Evolutionary conservation across 2,329 filamentous ascomycete species (phyloP).

Genomic region (Alternaria triticimaculans): DNA sequence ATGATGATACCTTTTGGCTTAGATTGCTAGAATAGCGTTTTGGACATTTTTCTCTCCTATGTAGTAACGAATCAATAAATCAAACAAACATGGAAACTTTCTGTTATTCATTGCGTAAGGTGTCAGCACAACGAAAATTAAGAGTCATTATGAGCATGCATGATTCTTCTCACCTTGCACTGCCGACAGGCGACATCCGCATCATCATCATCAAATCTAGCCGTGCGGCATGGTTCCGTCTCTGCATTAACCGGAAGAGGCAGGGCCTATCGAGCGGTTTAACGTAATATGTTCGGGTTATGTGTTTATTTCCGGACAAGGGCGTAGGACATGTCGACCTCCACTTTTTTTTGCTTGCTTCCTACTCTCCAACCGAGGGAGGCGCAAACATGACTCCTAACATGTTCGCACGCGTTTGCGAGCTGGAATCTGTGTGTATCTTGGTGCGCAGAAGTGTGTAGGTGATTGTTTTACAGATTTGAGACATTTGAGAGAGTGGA

Average conservation of each 20-base stretch:
- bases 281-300: conserved; percentile 21
- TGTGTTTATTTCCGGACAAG: conserved; percentile 24
- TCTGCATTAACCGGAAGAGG: not conserved
- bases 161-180: too few species aligned
- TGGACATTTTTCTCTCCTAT: conserved; percentile 28
- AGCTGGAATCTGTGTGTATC: not conserved
- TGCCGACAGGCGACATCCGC: too few species aligned
- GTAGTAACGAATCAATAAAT: conserved; percentile 15
- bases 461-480: not conserved
- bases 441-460: not conserved
- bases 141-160: too few species aligned
- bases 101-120: too few species aligned
- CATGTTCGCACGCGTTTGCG: not conserved
- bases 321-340: not conserved
- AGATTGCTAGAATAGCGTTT: conserved; percentile 32
- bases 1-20: conserved; percentile 35
- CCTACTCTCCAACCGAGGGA: not conserved
- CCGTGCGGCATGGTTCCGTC: not conserved
- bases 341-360: conserved; percentile 8
- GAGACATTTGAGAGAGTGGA: too few species aligned
- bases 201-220: too few species aligned
- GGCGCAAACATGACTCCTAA: not conserved
- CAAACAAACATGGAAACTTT: not conserved
- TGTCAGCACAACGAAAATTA: too few species aligned
- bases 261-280: not conserved